Conservation (phyloP, 768 basidiomycete species). For the Xerocomellus intermedius region DNA sequence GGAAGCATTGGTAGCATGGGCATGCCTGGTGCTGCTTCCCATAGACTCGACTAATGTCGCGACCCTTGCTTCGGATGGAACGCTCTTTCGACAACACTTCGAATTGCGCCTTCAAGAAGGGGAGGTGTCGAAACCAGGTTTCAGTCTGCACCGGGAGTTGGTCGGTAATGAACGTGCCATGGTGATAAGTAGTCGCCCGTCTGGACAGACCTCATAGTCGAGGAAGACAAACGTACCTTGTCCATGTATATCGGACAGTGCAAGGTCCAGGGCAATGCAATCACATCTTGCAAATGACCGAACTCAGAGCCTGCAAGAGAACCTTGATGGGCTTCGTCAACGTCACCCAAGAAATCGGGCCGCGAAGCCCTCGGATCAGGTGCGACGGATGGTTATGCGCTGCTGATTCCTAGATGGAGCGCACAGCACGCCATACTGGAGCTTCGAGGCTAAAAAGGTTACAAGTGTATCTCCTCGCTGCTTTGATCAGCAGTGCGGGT, state of each 20-base stretch:
- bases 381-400: neutral
- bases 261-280: neutral
- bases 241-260: constrained; percentile 1
- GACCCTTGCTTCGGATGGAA: neutral
- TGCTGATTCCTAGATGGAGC: constrained; percentile 7
- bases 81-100: neutral
- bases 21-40: neutral
- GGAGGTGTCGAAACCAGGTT: neutral
- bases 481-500: constrained; percentile 3
- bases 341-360: constrained; percentile 5
- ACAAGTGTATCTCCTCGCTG: neutral
- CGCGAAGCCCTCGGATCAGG: constrained; percentile 23
- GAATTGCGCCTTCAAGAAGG: neutral
- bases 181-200: neutral
- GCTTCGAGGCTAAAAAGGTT: neutral
- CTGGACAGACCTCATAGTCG: neutral
- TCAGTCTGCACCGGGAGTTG: neutral
- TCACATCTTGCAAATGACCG: neutral
- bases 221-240: neutral
- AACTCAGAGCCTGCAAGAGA: neutral
- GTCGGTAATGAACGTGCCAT: neutral
- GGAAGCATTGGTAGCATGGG: neutral
- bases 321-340: constrained; percentile 1
- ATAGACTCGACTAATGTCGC: neutral
- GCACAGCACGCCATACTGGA: neutral